These are phyloP conservation scores for Talaromyces verruculosus DNA, from an alignment of 2,329 filamentous ascomycete genomes.

Conservation along the genomic window DNA sequence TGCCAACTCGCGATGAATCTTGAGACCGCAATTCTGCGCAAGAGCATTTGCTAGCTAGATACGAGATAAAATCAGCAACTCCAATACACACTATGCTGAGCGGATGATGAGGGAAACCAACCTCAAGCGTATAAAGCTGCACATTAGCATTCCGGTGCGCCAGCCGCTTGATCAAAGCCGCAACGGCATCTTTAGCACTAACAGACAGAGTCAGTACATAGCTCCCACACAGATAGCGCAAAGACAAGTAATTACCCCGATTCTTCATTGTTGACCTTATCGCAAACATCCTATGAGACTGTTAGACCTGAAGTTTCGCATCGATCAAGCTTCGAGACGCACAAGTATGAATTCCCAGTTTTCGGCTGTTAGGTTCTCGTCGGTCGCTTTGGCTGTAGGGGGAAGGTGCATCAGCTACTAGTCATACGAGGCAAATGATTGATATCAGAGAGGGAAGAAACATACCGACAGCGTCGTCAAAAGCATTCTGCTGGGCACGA, in stretches of 20 bases:
- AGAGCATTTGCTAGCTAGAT: slow-evolving; percentile 79
- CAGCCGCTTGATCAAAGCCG: slow-evolving; percentile 85
- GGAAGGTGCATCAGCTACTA: neutral
- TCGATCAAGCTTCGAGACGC: slow-evolving; percentile 29
- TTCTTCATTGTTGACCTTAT: slow-evolving; percentile 56
- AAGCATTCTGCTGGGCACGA: slow-evolving; percentile 64
- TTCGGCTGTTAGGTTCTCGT: slow-evolving; percentile 92
- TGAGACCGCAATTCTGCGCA: slow-evolving; percentile 84
- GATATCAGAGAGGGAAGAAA: slow-evolving; percentile 20
- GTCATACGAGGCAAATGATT: neutral
- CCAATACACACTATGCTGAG: neutral
- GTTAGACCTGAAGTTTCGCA: slow-evolving; percentile 1
- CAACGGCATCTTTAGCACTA: slow-evolving; percentile 77
- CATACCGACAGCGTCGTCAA: slow-evolving; percentile 69
- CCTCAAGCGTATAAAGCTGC: slow-evolving; percentile 89
- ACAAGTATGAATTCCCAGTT: slow-evolving; percentile 72
- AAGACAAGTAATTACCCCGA: slow-evolving; percentile 38
- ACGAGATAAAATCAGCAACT: slow-evolving; percentile 11
- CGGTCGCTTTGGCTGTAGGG: slow-evolving; percentile 73
- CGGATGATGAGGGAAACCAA: slow-evolving; percentile 37
- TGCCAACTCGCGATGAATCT: slow-evolving; percentile 84
- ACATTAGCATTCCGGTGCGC: slow-evolving; percentile 95
- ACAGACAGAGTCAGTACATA: slow-evolving; percentile 18
- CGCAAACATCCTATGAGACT: slow-evolving; percentile 58
- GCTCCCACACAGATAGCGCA: slow-evolving; percentile 22